phyloP scores from a whole-genome alignment of 257 asterid genomes.

The Linaria vulgaris region DNA sequence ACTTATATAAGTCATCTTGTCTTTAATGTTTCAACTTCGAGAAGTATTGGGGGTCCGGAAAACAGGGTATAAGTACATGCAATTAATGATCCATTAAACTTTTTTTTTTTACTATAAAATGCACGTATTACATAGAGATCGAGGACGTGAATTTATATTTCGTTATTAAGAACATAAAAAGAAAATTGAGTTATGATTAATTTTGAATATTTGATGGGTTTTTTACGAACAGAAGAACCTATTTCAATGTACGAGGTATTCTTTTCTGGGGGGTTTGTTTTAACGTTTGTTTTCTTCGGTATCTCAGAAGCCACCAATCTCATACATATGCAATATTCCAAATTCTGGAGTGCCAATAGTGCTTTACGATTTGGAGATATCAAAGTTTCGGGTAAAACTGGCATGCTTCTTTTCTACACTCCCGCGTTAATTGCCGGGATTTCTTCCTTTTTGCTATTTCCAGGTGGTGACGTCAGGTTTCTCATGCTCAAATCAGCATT shows the following conservation, averaged over 20 bases:
- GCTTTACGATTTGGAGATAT: constrained; percentile 17
- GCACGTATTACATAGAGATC: too few species aligned
- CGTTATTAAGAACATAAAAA: too few species aligned
- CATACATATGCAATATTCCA: constrained; percentile 64
- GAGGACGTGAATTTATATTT: too few species aligned
- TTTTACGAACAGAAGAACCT: constrained; percentile 33
- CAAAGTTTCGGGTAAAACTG: constrained; percentile 48
- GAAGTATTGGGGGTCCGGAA: too few species aligned
- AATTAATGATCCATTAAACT: too few species aligned
- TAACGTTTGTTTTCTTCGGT: constrained; percentile 28
- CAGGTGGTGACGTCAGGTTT: constrained; percentile 54
- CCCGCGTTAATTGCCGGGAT: constrained; percentile 59
- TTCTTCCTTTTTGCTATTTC: constrained; percentile 50
- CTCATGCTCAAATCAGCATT: constrained; percentile 50
- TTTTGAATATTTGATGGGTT: constrained; percentile 18
- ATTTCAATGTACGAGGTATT: constrained; percentile 36
- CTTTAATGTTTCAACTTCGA: too few species aligned
- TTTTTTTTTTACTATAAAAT: too few species aligned
- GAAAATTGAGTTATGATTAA: constrained; percentile 6
- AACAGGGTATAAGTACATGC: too few species aligned
- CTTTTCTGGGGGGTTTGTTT: constrained; percentile 28
- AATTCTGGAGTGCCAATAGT: constrained; percentile 49
- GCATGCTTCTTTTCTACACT: constrained; percentile 60
- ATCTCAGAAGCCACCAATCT: constrained; percentile 51
- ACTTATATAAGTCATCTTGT: too few species aligned